phyloP scores from a whole-genome alignment of 139 green algal genomes.

The Chlamydomonas applanata region DNA sequence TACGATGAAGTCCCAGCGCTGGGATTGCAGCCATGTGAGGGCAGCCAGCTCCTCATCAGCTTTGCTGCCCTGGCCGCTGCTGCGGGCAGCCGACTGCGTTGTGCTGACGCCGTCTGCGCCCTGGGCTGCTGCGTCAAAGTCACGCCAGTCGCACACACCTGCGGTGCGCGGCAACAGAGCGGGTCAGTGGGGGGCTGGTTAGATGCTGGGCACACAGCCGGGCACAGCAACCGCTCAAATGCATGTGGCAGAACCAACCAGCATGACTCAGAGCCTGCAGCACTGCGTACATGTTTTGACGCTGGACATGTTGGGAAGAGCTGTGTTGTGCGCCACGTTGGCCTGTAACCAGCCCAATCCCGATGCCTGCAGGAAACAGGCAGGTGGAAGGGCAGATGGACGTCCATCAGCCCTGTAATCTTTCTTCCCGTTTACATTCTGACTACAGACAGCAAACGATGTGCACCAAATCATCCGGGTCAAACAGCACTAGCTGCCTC shows the following conservation, averaged over 20 bases:
- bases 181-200: too few species aligned
- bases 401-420: too few species aligned
- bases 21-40: background rate
- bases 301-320: background rate
- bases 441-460: slow-evolving; percentile 31
- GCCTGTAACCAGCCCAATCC: too few species aligned
- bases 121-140: background rate
- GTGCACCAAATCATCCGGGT: slow-evolving; percentile 30
- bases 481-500: slow-evolving; percentile 38
- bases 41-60: background rate
- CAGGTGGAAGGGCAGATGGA: too few species aligned
- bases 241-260: too few species aligned
- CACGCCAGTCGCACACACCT: slow-evolving; percentile 27
- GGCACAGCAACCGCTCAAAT: too few species aligned
- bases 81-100: background rate
- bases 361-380: too few species aligned
- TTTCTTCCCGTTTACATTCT: too few species aligned
- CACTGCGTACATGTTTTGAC: too few species aligned
- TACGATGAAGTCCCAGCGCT: slow-evolving; percentile 33
- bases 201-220: too few species aligned
- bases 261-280: too few species aligned
- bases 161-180: too few species aligned
- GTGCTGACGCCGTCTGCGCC: background rate
- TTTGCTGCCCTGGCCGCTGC: background rate
- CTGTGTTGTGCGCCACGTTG: slow-evolving; percentile 14